These are phyloP conservation scores for Phytophthora pinifolia DNA, from an alignment of 352 stramenopile genomes.

Conservation along the genomic window DNA sequence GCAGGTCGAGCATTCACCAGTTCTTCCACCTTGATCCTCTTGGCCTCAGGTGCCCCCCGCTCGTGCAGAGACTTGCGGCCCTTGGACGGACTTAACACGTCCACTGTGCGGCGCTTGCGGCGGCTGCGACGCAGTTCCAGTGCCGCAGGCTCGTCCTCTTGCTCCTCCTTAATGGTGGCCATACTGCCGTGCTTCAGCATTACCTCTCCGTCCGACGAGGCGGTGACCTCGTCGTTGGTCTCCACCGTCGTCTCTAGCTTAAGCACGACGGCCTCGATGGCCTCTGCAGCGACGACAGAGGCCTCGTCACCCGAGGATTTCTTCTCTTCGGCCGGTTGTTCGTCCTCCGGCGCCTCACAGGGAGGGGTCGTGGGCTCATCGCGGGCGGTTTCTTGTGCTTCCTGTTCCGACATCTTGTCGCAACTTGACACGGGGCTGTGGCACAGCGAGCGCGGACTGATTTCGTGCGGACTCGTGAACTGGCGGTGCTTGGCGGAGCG, in stretches of 20 bases:
- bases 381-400: too few relatives aligned
- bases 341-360: conserved; percentile 1
- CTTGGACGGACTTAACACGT: conserved; percentile 20
- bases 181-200: conserved; percentile 4
- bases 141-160: neutral
- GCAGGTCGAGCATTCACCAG: conserved; percentile 18
- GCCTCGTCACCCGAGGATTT: neutral
- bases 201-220: conserved; percentile 23
- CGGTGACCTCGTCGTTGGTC: neutral
- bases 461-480: conserved; percentile 18
- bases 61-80: conserved; percentile 12
- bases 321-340: neutral
- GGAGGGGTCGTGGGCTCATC: too few relatives aligned
- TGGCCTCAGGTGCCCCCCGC: conserved; percentile 1
- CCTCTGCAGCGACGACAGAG: neutral
- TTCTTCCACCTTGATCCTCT: conserved; percentile 13
- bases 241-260: neutral
- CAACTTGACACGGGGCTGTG: neutral
- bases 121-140: conserved; percentile 13
- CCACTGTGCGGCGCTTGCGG: conserved; percentile 31
- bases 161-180: neutral
- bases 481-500: conserved; percentile 22
- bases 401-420: too few relatives aligned
- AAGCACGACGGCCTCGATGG: conserved; percentile 5
- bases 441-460: conserved; percentile 6